Evolutionary conservation across 345 rosid genomes (phyloP), one percentile per base, ranked within the genome.

Genomic region (Pistacia vera): DNA sequence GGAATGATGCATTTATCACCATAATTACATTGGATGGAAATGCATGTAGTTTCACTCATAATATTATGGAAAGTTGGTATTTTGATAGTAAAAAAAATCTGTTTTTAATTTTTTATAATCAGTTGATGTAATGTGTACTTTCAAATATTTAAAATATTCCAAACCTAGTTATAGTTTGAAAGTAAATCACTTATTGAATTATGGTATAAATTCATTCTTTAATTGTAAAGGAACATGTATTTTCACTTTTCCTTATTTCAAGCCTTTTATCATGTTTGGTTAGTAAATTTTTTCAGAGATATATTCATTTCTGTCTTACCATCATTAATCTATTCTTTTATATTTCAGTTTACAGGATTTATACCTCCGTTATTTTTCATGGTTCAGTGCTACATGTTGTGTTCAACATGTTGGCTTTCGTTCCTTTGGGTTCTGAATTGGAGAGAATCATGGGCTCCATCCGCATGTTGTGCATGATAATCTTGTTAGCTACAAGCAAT

Each of bases 371-470:
- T 78, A 2, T 93, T 69, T 96, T 96, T 59, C 99, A 96, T 72
- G 97, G 94, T 67, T 96, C 99, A 4, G 66, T 96, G 82, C 90
- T 96, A 81, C 98, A 96, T 83, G 93, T 93, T 75, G 61, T 91
- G 55, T 93, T 96, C 90, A 96, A 96, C 90, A 96, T 96, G 94
- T 68, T 96, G 92, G 97, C 99, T 52, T 84, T 93, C 90, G 92
- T 93, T 77, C 99, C 98, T 80, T 81, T 93, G 90, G 97, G 98
- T 62, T 91, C 98, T 13, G 98, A 93, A 82, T 83, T 96, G 77
- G 99, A 96, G 92, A 92, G 97, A 78, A 89, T 96, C 78, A 92
- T 92, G 98, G 99, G 99, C 78, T 96, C 99, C 66, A 76, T 96
- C 70, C 94, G 97, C 61, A 79, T 92, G 83, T 81, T 90, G 48